Conservation (phyloP, 305 asterid species). For the Solanum chacoense region DNA sequence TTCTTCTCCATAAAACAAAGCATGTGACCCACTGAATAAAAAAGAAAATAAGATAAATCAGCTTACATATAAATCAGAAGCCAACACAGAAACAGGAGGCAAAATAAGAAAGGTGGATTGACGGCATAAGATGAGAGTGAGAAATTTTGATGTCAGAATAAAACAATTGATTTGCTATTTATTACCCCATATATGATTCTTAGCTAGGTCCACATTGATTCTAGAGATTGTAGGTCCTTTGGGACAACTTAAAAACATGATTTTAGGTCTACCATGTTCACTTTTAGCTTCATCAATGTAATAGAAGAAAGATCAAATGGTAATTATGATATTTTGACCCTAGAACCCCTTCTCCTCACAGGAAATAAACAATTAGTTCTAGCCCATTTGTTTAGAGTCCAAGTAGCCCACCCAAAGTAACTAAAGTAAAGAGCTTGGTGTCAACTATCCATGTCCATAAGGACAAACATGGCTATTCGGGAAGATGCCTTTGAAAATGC, state of each 20-base stretch:
- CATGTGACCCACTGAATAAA: conserved; percentile 46
- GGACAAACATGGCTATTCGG: background rate
- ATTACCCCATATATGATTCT: background rate
- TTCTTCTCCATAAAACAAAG: conserved; percentile 56
- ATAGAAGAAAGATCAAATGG: background rate
- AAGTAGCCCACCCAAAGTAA: background rate
- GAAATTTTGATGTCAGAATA: background rate
- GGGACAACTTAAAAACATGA: background rate
- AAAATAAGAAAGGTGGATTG: background rate
- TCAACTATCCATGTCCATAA: background rate
- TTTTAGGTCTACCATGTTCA: background rate
- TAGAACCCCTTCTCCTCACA: background rate
- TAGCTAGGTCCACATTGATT: background rate
- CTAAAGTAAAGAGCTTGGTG: background rate
- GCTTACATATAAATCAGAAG: background rate
- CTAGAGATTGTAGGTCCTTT: background rate
- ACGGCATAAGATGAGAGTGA: background rate
- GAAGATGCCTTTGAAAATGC: background rate
- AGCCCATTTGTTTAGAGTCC: background rate
- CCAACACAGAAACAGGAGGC: background rate
- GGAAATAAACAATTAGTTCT: background rate
- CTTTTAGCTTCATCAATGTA: background rate
- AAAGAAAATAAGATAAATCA: conserved; percentile 18
- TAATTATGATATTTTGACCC: background rate
- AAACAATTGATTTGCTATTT: conserved; percentile 1